These are phyloP conservation scores for Moesziomyces globuligerus DNA, from an alignment of 1,284 basidiomycete genomes.

Conservation along the genomic window DNA sequence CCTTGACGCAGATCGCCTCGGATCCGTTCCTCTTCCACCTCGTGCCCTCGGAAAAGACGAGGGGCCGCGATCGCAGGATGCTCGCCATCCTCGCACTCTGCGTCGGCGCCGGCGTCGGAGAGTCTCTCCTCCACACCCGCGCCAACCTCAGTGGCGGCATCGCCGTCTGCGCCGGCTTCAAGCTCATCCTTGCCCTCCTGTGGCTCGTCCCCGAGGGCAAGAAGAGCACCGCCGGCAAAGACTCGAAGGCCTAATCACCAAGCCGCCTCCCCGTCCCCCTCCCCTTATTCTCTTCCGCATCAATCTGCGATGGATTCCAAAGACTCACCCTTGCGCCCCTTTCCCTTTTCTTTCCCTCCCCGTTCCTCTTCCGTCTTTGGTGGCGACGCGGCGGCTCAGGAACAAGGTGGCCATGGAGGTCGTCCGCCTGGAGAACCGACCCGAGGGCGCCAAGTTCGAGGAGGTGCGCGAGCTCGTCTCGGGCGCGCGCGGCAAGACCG, in stretches of 20 bases:
- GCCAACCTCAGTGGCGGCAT: conserved; percentile 47
- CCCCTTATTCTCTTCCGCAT: too few relatives aligned
- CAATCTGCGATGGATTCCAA: too few relatives aligned
- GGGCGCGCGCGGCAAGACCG: conserved; percentile 78
- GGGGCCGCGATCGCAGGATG: conserved; percentile 50
- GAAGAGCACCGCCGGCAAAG: conserved; percentile 10
- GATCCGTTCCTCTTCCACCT: conserved; percentile 60
- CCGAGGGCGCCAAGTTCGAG: conserved; percentile 86
- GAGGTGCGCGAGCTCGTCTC: conserved; percentile 82
- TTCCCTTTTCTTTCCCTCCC: not conserved
- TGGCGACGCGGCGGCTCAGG: conserved; percentile 3
- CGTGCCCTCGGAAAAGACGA: conserved; percentile 38
- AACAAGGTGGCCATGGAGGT: conserved; percentile 84
- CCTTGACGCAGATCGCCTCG: conserved; percentile 56
- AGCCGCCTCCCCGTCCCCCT: too few relatives aligned
- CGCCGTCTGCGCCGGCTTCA: conserved; percentile 53
- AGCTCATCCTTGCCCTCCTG: conserved; percentile 46
- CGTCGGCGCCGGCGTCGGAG: conserved; percentile 55
- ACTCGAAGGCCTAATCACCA: conserved; percentile 12
- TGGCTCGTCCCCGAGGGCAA: conserved; percentile 45
- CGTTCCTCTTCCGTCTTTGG: not conserved
- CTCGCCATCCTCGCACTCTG: conserved; percentile 47
- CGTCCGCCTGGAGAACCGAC: conserved; percentile 79
- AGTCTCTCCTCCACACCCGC: conserved; percentile 48
- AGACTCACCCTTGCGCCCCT: not conserved